Conservation (phyloP, 164 flowering plant species). For the Buxus sempervirens region DNA sequence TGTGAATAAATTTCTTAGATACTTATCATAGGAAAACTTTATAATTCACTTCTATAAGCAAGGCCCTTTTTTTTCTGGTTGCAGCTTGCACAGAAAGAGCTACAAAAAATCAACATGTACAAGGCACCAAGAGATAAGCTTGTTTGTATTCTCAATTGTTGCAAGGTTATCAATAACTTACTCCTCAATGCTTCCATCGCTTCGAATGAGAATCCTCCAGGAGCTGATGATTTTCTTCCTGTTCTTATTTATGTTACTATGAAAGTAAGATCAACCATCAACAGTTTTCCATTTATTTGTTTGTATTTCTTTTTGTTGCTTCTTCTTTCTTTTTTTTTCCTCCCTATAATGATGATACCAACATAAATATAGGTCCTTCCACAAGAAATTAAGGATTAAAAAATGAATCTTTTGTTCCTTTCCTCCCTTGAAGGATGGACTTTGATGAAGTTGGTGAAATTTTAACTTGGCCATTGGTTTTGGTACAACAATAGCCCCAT, state of each 20-base stretch:
- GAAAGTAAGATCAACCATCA: conserved; percentile 45
- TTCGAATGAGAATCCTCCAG: conserved; percentile 80
- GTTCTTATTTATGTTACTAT: conserved; percentile 86
- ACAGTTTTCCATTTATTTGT: background rate
- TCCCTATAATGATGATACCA: no score
- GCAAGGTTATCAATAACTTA: conserved; percentile 81
- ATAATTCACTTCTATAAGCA: background rate
- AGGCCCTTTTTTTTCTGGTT: conserved; percentile 8
- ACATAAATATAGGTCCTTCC: no score
- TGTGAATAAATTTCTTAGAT: background rate
- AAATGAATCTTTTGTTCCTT: no score
- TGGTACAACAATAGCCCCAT: no score
- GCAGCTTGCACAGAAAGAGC: conserved; percentile 96
- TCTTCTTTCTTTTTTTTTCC: no score
- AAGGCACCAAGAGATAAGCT: conserved; percentile 99
- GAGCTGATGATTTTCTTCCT: conserved; percentile 98
- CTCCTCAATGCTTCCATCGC: conserved; percentile 78
- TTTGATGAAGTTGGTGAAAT: no score
- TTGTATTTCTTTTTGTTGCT: background rate
- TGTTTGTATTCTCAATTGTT: conserved; percentile 82
- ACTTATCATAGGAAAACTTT: background rate
- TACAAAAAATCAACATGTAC: conserved; percentile 90
- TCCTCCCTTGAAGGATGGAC: no score
- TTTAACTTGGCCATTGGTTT: no score
- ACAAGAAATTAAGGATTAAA: no score